Base-by-base conservation (phyloP, 768 basidiomycete species). In the Tylopilus rubrobrunneus region DNA sequence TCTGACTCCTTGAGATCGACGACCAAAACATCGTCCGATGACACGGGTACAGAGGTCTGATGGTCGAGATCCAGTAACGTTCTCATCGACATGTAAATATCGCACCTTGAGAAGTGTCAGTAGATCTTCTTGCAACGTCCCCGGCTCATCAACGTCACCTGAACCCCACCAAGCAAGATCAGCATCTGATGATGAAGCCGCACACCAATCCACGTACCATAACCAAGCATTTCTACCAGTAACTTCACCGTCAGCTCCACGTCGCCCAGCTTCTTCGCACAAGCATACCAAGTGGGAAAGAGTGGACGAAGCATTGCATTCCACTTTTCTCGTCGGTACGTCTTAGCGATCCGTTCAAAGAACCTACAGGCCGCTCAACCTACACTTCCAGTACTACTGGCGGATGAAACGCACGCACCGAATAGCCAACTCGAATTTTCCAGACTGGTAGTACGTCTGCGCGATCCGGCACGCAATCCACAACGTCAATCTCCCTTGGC, bases 391-490 rank as follows among this genome's bases (percentile, higher is more conserved):
- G 2, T 31, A 17, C 15, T n/a, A 28, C 3, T 0, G 12, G 36
- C 7, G 2, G 31, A 34, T 7, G 15, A 7, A 9, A n/a, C 8
- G 23, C 50, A 19, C 46, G 43, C 53, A 93, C 91, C 87, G 82
- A 64, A 95, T 81, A 11, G 93, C 93, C 79, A 92, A 81, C 50
- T 94, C 92, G 62, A 86, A 87, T 64, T 94, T 91, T 0, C 83
- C 84, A 3, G 87, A 83, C 14, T 85, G 78, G 56, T 83, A 81
- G 66, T 98, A 95, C 4, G 89, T 88, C 56, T 88, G 82, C 0
- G 93, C 96, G 51, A 99, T 98, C 31, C 86, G 83, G 67, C 82
- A 88, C 4, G 94, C 96, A 48, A 99, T 87, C 79, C 85, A 91
- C n/a, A 96, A 73, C 0, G 92, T 92, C 57, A 93, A 72, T 10